A percentile compares a stretch with the other conserved stretches of the same genome.
Evolutionary conservation across 257 asterid genomes (phyloP).

Genomic region (Anisodus acutangulus): DNA sequence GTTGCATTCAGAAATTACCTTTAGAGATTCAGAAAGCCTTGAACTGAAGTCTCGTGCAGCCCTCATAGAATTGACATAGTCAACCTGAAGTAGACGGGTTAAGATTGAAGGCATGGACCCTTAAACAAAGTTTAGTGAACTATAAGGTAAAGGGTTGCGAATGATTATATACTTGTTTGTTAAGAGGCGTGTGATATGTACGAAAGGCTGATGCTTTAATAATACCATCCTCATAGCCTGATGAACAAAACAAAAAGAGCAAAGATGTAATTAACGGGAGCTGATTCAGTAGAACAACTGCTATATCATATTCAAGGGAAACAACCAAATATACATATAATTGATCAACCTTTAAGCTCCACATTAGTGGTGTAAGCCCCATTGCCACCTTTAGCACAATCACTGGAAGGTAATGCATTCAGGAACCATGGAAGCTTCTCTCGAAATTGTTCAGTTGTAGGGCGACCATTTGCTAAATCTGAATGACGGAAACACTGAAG

Average conservation of each 20-base stretch:
- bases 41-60: constrained; percentile 95
- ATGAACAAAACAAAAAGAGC: constrained; percentile 29
- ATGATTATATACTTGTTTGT: constrained; percentile 69
- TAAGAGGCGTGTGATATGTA: constrained; percentile 94
- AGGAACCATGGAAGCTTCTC: constrained; percentile 98
- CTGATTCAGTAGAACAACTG: constrained; percentile 20
- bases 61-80: constrained; percentile 91
- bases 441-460: constrained; percentile 75
- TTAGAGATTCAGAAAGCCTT: constrained; percentile 73
- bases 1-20: constrained; percentile 54
- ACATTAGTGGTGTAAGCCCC: constrained; percentile 91
- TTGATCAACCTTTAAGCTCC: constrained; percentile 70
- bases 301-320: neutral
- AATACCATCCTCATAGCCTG: constrained; percentile 79
- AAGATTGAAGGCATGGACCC: constrained; percentile 14
- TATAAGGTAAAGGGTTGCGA: constrained; percentile 17
- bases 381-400: constrained; percentile 97
- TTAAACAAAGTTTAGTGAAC: constrained; percentile 16
- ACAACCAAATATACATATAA: constrained; percentile 6
- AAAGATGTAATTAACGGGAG: constrained; percentile 23
- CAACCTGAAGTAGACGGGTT: constrained; percentile 51
- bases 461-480: constrained; percentile 84
- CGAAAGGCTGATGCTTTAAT: constrained; percentile 92
- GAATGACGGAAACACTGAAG: constrained; percentile 93
- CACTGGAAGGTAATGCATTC: constrained; percentile 89